Percentiles rank a stretch among this genome's conserved stretches.
Conservation (phyloP, 1,284 basidiomycete genomes). For the Malassezia pachydermatis region DNA sequence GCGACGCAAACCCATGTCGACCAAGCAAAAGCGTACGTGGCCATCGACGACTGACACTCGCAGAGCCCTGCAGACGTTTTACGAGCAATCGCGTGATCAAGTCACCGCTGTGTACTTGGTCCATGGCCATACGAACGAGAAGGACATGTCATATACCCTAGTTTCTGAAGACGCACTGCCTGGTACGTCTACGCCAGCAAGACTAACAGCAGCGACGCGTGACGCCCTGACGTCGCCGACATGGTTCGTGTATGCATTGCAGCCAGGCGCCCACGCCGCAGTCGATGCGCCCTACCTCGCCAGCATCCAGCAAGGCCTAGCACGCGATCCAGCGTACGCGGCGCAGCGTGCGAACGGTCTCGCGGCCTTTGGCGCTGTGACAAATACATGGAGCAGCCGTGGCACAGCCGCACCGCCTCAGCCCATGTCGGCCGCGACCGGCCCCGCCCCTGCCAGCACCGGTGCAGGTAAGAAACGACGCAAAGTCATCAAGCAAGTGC, state of each 20-base stretch:
- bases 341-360: neutral
- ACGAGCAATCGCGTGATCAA: slow-evolving; percentile 14
- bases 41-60: neutral
- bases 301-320: neutral
- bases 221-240: too few species aligned
- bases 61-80: slow-evolving; percentile 19
- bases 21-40: slow-evolving; percentile 22
- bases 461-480: slow-evolving; percentile 25
- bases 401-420: neutral
- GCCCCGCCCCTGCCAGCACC: neutral
- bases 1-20: slow-evolving; percentile 29
- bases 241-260: slow-evolving; percentile 9
- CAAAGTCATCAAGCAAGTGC: slow-evolving; percentile 33
- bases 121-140: too few species aligned
- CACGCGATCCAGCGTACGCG: slow-evolving; percentile 1
- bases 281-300: neutral
- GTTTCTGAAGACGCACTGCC: neutral
- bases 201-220: neutral
- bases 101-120: slow-evolving; percentile 3
- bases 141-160: slow-evolving; percentile 7
- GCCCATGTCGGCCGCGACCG: neutral
- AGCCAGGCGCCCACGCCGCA: neutral
- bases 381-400: neutral
- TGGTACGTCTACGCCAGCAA: neutral
- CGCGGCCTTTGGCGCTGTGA: neutral